phyloP scores from a whole-genome alignment of 148 eudicot genomes.

The Rhododendron ferrugineum region DNA sequence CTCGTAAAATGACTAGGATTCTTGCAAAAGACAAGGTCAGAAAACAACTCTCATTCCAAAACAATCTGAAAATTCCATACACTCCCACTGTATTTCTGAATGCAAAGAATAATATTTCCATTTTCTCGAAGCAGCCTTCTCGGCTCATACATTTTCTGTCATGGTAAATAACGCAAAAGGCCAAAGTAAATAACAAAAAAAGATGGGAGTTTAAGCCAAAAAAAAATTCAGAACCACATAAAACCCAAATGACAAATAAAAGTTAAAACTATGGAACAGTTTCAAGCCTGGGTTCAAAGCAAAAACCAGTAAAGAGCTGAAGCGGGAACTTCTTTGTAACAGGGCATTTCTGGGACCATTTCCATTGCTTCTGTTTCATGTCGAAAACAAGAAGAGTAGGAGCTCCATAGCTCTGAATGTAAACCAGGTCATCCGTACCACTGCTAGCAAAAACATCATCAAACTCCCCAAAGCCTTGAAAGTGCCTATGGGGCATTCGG shows the following conservation, averaged over 20 bases:
- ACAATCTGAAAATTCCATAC: background rate
- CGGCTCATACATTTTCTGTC: constrained; percentile 12
- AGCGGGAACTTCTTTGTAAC: constrained; percentile 86
- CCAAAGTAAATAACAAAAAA: background rate
- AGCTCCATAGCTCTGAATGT: constrained; percentile 88
- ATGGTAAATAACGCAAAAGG: background rate
- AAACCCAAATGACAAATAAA: constrained; percentile 5
- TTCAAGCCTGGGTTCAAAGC: constrained; percentile 92
- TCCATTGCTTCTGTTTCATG: constrained; percentile 63
- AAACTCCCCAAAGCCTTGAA: constrained; percentile 92
- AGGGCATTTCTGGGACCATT: constrained; percentile 90
- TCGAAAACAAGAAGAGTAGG: constrained; percentile 84
- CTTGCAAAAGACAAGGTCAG: background rate
- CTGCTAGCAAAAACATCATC: constrained; percentile 96
- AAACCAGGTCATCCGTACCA: constrained; percentile 65
- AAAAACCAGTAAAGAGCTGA: constrained; percentile 92
- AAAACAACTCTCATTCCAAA: background rate
- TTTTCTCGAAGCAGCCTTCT: constrained; percentile 12
- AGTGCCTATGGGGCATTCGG: constrained; percentile 81
- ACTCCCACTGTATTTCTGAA: background rate
- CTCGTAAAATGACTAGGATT: background rate
- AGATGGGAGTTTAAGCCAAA: background rate
- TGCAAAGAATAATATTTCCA: constrained; percentile 14
- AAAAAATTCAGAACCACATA: background rate
- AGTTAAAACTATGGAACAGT: constrained; percentile 48